Conservation (phyloP, 768 basidiomycete species). For the Boletus subcaerulescens region DNA sequence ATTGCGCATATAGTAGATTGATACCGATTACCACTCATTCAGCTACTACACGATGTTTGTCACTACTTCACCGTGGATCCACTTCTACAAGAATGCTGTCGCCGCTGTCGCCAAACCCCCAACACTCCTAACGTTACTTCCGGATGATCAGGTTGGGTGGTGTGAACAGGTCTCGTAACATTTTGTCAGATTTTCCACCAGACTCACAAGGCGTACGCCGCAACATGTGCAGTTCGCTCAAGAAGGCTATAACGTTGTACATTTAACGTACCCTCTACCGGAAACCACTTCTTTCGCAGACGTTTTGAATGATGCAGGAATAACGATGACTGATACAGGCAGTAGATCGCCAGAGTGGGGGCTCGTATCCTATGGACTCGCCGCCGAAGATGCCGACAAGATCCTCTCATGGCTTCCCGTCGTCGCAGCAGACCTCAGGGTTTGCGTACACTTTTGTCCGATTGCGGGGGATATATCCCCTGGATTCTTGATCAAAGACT, state of each 20-base stretch:
- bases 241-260: conserved; percentile 39
- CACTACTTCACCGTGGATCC: conserved; percentile 9
- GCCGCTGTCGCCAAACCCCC: conserved; percentile 29
- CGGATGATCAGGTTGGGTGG: conserved; percentile 33
- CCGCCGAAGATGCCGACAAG: conserved; percentile 20
- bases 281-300: conserved; percentile 13
- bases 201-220: neutral
- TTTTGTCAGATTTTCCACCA: neutral
- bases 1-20: too few species aligned
- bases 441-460: conserved; percentile 38
- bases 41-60: neutral
- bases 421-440: conserved; percentile 18
- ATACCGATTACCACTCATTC: too few species aligned
- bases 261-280: conserved; percentile 26
- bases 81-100: conserved; percentile 28
- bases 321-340: conserved; percentile 5
- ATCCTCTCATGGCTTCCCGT: conserved; percentile 7
- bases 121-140: conserved; percentile 30
- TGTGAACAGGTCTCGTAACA: conserved; percentile 33
- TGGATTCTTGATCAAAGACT: conserved; percentile 27
- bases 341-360: conserved; percentile 22
- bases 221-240: conserved; percentile 30
- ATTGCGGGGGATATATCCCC: conserved; percentile 20
- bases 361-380: conserved; percentile 32
- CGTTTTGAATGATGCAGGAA: conserved; percentile 15